Conservation (phyloP, 306 rosid genomes). For the Castanospermum australe region DNA sequence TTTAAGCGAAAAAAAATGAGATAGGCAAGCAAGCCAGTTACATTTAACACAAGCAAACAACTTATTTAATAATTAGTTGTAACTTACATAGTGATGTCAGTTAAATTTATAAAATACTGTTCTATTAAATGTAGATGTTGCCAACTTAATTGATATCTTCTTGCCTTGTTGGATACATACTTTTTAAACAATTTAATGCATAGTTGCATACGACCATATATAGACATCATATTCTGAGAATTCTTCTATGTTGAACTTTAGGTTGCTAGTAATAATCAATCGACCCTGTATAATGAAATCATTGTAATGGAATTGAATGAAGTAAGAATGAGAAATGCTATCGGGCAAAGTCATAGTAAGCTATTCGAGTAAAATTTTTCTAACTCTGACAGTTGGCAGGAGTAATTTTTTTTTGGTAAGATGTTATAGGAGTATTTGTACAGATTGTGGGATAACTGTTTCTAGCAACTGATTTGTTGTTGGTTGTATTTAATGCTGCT, state of each 20-base stretch:
- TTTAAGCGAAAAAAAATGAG: slow-evolving; percentile 1
- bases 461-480: slow-evolving; percentile 10
- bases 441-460: not conserved
- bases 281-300: not conserved
- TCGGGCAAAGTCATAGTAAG: not conserved
- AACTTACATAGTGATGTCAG: not conserved
- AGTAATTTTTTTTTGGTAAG: no score
- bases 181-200: slow-evolving; percentile 2
- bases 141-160: not conserved
- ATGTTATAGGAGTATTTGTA: slow-evolving; percentile 17
- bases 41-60: not conserved
- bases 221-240: not conserved
- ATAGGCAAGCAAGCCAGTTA: not conserved
- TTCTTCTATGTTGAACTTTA: not conserved
- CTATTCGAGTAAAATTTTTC: not conserved
- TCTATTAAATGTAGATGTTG: not conserved
- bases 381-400: slow-evolving; percentile 14
- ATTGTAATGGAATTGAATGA: slow-evolving; percentile 15
- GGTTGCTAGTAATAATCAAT: slow-evolving; percentile 13
- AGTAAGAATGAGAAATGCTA: slow-evolving; percentile 12
- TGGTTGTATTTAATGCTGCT: slow-evolving; percentile 1
- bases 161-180: not conserved
- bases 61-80: not conserved
- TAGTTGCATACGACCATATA: not conserved
- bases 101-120: not conserved